Conservation (phyloP, 305 asterid species). For the Stenogyne calaminthoides region DNA sequence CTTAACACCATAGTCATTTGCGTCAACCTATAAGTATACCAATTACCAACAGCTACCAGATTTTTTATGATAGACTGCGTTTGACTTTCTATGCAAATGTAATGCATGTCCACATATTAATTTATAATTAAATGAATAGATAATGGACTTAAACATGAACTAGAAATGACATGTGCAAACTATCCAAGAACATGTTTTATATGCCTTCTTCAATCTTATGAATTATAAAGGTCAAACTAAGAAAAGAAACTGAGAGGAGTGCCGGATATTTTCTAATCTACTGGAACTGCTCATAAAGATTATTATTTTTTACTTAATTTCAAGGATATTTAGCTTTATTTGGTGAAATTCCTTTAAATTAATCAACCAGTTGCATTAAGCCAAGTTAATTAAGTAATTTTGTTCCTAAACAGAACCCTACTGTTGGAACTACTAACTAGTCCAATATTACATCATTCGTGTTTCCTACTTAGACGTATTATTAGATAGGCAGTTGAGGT, state of each 20-base stretch:
- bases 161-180: constrained; percentile 15
- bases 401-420: neutral
- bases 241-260: neutral
- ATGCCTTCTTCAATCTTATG: neutral
- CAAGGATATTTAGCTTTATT: neutral
- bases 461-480: neutral
- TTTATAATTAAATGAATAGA: constrained; percentile 15
- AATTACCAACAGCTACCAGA: constrained; percentile 3
- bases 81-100: neutral
- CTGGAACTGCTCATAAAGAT: constrained; percentile 3
- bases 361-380: neutral
- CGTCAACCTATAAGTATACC: constrained; percentile 16
- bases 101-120: neutral
- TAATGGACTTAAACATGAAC: constrained; percentile 8
- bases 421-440: neutral
- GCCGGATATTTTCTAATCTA: neutral
- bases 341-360: neutral
- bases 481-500: neutral
- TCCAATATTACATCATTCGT: neutral
- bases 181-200: neutral
- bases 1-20: constrained; percentile 6
- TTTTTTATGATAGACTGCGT: neutral
- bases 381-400: neutral
- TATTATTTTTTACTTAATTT: neutral
- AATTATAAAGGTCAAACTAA: constrained; percentile 10